phyloP scores from a whole-genome alignment of 2,329 filamentous ascomycete genomes.

The Xylaria sp. region DNA sequence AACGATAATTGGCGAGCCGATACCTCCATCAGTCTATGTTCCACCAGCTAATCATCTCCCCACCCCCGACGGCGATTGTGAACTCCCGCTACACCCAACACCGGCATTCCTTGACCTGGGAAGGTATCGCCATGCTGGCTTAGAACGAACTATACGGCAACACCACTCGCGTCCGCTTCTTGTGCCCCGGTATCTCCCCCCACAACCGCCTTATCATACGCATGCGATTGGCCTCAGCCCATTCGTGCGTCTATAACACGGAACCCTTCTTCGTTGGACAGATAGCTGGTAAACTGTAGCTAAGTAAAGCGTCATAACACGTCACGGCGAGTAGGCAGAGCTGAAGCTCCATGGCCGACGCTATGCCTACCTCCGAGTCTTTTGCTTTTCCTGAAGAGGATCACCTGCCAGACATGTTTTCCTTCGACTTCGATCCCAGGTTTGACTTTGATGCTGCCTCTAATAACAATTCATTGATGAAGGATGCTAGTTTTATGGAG shows the following conservation, averaged over 20 bases:
- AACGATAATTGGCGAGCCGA: slow-evolving; percentile 32
- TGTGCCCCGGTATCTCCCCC: neutral
- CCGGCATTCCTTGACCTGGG: slow-evolving; percentile 31
- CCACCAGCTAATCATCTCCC: slow-evolving; percentile 20
- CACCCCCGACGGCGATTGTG: slow-evolving; percentile 20
- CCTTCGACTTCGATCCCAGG: slow-evolving; percentile 47
- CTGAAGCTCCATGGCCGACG: slow-evolving; percentile 20
- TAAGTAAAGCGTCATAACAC: neutral
- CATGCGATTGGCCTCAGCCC: slow-evolving; percentile 9
- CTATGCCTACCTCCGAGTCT: slow-evolving; percentile 43
- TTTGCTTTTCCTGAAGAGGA: slow-evolving; percentile 41
- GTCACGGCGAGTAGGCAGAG: neutral
- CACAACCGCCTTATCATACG: slow-evolving; percentile 1
- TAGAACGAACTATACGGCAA: slow-evolving; percentile 32
- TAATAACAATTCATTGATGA: slow-evolving; percentile 44
- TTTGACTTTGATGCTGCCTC: slow-evolving; percentile 53
- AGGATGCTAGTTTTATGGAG: slow-evolving; percentile 45
- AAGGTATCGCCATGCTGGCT: slow-evolving; percentile 36
- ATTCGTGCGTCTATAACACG: neutral
- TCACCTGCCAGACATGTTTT: slow-evolving; percentile 51
- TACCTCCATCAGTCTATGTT: slow-evolving; percentile 20
- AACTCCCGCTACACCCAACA: slow-evolving; percentile 4
- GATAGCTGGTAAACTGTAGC: neutral
- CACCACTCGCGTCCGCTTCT: slow-evolving; percentile 19
- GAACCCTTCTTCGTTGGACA: neutral